Percentiles rank a stretch among this genome's conserved stretches.
Conservation (phyloP, 2,329 filamentous ascomycete species). For the Microsporum audouinii region DNA sequence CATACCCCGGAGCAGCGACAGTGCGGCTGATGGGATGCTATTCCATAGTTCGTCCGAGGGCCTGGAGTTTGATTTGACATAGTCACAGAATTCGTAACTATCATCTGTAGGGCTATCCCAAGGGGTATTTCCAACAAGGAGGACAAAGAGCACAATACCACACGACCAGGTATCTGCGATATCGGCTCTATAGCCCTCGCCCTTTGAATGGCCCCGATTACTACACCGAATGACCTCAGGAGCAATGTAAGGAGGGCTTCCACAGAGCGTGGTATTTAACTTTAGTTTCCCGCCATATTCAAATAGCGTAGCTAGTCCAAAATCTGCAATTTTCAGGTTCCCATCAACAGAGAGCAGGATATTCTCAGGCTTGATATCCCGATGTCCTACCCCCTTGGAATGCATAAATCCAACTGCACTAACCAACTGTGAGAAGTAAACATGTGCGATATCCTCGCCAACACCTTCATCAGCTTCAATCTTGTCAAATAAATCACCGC, state of each 20-base stretch:
- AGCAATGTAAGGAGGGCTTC: slow-evolving; percentile 92
- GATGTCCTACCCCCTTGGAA: slow-evolving; percentile 85
- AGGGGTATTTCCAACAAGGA: slow-evolving; percentile 90
- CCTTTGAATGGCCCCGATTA: slow-evolving; percentile 39
- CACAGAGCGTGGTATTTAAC: slow-evolving; percentile 77
- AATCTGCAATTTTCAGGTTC: slow-evolving; percentile 88
- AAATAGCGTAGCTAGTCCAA: slow-evolving; percentile 89
- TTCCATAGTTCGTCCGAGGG: slow-evolving; percentile 79
- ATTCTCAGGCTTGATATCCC: slow-evolving; percentile 89
- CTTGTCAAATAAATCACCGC: slow-evolving; percentile 96
- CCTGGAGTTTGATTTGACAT: slow-evolving; percentile 64
- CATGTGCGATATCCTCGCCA: slow-evolving; percentile 85
- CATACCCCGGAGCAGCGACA: slow-evolving; percentile 85
- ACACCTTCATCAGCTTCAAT: slow-evolving; percentile 96
- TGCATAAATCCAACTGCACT: slow-evolving; percentile 91
- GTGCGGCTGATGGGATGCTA: slow-evolving; percentile 57
- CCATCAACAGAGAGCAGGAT: slow-evolving; percentile 77
- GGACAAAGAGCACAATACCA: slow-evolving; percentile 91
- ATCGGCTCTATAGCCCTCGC: slow-evolving; percentile 50
- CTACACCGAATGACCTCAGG: slow-evolving; percentile 64
- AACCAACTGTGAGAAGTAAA: slow-evolving; percentile 89
- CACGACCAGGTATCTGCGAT: slow-evolving; percentile 93
- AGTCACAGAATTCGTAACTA: slow-evolving; percentile 88
- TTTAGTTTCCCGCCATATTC: slow-evolving; percentile 77
- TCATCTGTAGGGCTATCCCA: slow-evolving; percentile 84